A percentile compares a stretch with the other conserved stretches of the same genome.
Conservation (phyloP, 129 eudicot species). For the Lactuca saligna region DNA sequence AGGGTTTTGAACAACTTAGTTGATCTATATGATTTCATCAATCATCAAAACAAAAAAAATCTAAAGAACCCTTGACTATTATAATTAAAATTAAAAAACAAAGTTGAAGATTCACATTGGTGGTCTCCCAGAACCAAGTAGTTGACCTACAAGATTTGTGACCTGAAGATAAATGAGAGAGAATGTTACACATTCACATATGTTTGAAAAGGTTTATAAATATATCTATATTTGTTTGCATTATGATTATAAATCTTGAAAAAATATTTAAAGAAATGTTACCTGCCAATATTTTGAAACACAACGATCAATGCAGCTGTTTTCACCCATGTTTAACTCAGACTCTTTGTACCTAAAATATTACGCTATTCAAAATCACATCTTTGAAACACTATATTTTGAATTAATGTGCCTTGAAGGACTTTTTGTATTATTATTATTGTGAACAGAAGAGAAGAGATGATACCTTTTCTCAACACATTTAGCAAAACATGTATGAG, state of each 20-base stretch:
- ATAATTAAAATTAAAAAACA: conserved; percentile 4
- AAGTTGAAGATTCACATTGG: conserved; percentile 43
- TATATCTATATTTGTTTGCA: background rate
- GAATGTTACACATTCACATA: background rate
- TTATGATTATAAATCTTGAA: background rate
- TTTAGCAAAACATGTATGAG: conserved; percentile 77
- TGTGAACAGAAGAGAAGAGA: background rate
- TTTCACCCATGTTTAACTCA: conserved; percentile 89
- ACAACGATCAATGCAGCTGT: conserved; percentile 89
- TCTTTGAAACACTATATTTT: background rate
- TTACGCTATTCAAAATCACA: conserved; percentile 6
- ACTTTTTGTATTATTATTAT: too few species aligned
- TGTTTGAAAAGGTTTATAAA: too few species aligned
- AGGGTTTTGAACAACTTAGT: conserved; percentile 9
- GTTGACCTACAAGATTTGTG: conserved; percentile 71
- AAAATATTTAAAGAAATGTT: conserved; percentile 12
- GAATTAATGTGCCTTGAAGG: background rate
- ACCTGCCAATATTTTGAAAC: conserved; percentile 95
- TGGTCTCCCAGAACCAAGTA: conserved; percentile 63
- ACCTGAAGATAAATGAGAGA: conserved; percentile 49
- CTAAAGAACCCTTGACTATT: conserved; percentile 15
- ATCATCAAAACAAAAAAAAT: conserved; percentile 18
- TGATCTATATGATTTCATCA: conserved; percentile 29
- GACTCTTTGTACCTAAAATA: conserved; percentile 77
- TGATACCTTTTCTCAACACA: conserved; percentile 68